Base-by-base conservation (phyloP, 179 eudicot species). In the Beta lomatogona region DNA sequence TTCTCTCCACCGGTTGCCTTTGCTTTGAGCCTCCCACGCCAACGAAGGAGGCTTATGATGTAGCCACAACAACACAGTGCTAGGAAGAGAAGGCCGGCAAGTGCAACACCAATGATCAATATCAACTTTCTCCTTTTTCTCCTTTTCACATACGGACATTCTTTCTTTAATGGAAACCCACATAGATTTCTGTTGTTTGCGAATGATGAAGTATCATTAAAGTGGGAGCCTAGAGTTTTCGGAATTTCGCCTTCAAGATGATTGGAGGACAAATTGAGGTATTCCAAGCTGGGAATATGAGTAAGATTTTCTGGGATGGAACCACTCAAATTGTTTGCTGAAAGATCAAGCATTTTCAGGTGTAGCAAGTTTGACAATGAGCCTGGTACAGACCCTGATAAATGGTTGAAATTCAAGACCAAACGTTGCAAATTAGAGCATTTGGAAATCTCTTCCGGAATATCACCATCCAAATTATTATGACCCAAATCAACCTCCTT, bases 201-300 rank as follows among this genome's bases (percentile, higher is more conserved):
- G 81, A 83, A 91, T 6, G 55, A 77, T 31, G 89, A 70, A n/a
- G 86, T 86, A 81, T 89, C 82, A 44, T 73, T 84, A 83, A 92
- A 90, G 71, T 50, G 79, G 48, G 88, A 83, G 25, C 88, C 92
- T 76, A 92, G 25, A 12, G 5, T 18, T 68, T 61, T 76, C 14
- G 95, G 95, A n/a, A 91, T 91, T 82, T 84, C 88, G 0, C 95
- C 95, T 44, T 86, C 86, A 9, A 91, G 86, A 44, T 88, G 70
- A 64, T 91, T 91, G 28, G 85, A 76, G 9, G 95, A 90, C 71
- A 91, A 72, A 71, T 91, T 90, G 9, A 91, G 75, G 88, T 83
- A 68, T 73, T 69, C 63, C 85, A 91, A 85, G 75, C 77, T 77
- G 48, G 88, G 21, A 13, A 90, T 66, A 50, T 55, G 80, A 36